A percentile compares a stretch with the other conserved stretches of the same genome.
Conservation (phyloP, 768 basidiomycete genomes). For the Hemileccinum rubropunctum region DNA sequence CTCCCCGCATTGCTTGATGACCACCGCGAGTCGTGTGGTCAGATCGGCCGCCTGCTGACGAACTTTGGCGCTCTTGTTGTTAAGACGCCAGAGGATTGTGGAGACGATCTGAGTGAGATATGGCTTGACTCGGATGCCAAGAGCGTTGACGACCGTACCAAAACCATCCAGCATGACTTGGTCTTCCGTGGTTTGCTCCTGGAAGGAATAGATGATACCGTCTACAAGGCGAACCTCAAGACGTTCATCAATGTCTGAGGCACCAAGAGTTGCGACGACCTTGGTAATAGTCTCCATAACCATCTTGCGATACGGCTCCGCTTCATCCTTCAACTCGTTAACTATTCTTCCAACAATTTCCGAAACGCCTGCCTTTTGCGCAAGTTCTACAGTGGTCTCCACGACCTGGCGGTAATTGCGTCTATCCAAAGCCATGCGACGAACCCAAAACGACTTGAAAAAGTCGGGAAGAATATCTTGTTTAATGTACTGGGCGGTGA, state of each 20-base stretch:
- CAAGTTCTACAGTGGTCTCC: constrained; percentile 97
- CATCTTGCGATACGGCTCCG: constrained; percentile 95
- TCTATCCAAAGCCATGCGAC: constrained; percentile 95
- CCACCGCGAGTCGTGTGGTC: constrained; percentile 91
- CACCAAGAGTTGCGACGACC: constrained; percentile 88
- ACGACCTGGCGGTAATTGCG: constrained; percentile 97
- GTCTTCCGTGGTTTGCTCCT: constrained; percentile 98
- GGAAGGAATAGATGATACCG: constrained; percentile 99
- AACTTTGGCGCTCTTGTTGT: constrained; percentile 99
- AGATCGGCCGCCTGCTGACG: constrained; percentile 99
- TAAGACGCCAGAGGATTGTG: constrained; percentile 97
- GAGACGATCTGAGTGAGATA: constrained; percentile 99
- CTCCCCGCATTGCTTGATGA: constrained; percentile 99
- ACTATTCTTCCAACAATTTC: constrained; percentile 89
- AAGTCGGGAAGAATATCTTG: constrained; percentile 98
- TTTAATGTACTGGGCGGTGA: constrained; percentile 93
- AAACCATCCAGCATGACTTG: constrained; percentile 99
- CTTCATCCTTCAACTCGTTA: constrained; percentile 54
- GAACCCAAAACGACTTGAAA: constrained; percentile 99
- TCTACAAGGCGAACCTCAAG: constrained; percentile 93
- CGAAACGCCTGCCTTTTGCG: constrained; percentile 93
- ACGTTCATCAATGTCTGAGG: constrained; percentile 96
- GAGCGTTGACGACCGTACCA: constrained; percentile 94
- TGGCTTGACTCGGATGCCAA: constrained; percentile 95
- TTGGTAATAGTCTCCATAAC: constrained; percentile 99